Conservation (phyloP, 305 asterid species). For the Petunia hybrid region DNA sequence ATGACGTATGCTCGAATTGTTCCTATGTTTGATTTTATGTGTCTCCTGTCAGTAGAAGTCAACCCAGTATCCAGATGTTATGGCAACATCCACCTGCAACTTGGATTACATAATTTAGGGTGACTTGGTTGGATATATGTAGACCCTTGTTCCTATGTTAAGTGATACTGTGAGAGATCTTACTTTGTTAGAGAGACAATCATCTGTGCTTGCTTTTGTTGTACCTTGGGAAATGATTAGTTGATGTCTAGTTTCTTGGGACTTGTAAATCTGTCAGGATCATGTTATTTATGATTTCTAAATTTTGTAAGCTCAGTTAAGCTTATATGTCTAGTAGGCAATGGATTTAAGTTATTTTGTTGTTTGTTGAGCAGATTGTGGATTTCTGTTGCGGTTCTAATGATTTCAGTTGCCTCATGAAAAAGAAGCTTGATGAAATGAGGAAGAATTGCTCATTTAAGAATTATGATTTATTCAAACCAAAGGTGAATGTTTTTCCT, state of each 20-base stretch:
- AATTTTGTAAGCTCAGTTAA: not conserved
- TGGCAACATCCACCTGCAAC: not conserved
- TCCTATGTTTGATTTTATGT: not conserved
- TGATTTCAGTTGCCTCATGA: slow-evolving; percentile 86
- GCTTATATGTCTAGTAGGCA: not conserved
- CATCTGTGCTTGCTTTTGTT: not conserved
- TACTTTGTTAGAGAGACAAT: not conserved
- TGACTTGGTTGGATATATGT: not conserved
- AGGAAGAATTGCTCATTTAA: slow-evolving; percentile 75
- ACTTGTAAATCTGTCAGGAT: slow-evolving; percentile 24
- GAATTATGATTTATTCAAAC: slow-evolving; percentile 71
- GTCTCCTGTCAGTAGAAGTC: not conserved
- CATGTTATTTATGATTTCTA: slow-evolving; percentile 12
- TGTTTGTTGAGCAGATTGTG: slow-evolving; percentile 68
- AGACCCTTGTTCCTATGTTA: not conserved
- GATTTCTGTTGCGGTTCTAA: slow-evolving; percentile 95
- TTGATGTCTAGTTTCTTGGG: not conserved
- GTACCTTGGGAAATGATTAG: not conserved
- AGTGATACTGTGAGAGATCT: not conserved
- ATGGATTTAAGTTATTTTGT: slow-evolving; percentile 5
- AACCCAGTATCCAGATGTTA: not conserved
- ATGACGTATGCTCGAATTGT: not conserved
- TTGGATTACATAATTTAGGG: not conserved
- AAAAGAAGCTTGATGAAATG: slow-evolving; percentile 68
- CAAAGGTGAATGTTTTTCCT: slow-evolving; percentile 61